Base-by-base conservation (phyloP, 257 asterid species). In the Ballota nigra region DNA sequence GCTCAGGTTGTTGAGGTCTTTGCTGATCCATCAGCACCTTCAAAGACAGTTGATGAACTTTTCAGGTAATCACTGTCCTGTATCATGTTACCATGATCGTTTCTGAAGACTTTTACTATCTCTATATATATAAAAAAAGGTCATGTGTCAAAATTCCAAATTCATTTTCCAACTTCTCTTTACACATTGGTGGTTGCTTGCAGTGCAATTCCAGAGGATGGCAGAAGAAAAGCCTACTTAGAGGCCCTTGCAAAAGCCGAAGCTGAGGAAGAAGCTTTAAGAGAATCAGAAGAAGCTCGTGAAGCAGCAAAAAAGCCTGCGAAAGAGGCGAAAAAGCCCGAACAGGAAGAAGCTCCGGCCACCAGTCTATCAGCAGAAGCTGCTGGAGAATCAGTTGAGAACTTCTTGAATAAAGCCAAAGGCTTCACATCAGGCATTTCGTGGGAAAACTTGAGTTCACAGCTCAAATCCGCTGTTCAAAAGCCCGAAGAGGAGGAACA, bases 201-300 rank as follows among this genome's bases (percentile, higher is more conserved):
- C 91, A 91, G 99, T 71, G 78, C 64, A 29, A 88, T 94, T 61
- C 97, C 96, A 6, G 99, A 83, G 85, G 99, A 94, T 49, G 81
- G 84, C 19, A 84, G 99, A 78, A 82, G 99, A 80, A 89, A 91
- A 83, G 88, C 86, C n/a, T 92, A 88, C 55, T 81, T 90, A 0
- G 97, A 92, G 75, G 75, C 60, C 60, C 60, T 53, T 53, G 60
- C 60, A 7, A 53, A 53, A 53, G 60, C 26, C 26, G 79, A 83
- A 69, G 87, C 88, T 2, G 93, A 88, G 83, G 90, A 82, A 86
- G 98, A 91, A 81, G 91, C 89, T 18, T 40, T 49, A 26, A 77
- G 65, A 77, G 88, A 86, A 63, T 71, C 87, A 31, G 89, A 85
- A 78, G 68, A 67, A 61, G 90, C 96, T 70, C 88, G 83, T 38